Base-by-base conservation (phyloP, 1,139 yeast genomes). In the Yamadazyma atmosphaerica region DNA sequence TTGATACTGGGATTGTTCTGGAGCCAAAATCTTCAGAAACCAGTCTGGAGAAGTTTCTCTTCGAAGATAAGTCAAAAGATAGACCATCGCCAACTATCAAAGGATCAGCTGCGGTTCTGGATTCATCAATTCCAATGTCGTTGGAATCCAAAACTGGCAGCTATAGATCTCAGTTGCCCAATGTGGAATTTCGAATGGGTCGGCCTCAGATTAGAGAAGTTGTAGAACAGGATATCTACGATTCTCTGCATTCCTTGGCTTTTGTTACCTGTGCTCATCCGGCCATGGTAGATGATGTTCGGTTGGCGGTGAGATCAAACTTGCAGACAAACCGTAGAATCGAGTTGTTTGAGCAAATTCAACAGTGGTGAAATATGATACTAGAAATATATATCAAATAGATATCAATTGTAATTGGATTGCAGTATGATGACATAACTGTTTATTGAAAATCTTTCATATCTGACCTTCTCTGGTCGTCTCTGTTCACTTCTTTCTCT, bases 181-280 rank as follows among this genome's bases (percentile, higher is more conserved):
- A 19, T 43, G 57, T 74, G 35, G 74, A 70, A 37, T 63, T 74
- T 49, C 53, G 63, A 42, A 54, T 57, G 16, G 77, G 77, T 17
- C 60, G 78, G 50, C 69, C 77, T 7, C 50, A 63, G 35, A 43
- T 65, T 16, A 47, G 47, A 3, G 52, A 50, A 15, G 29, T 71
- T 13, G 58, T 74, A 8, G 42, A 43, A 4, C 43, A 49, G 6
- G 77, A 71, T 41, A 56, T 72, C 6, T 36, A 36, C 1, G 58
- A 53, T 27, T 46, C 68, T 12, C 41, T 45, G 3, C 63, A 62
- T 1, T 56, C 74, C 0, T 47, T 73, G 28, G 72, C 70, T 1
- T 58, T 71, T 41, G 65, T 62, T 23, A 57, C 64, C 4, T 70
- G 76, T 53, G 72, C 67, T 1, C 67, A 63, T 36, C 63, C 69